Base-by-base conservation (phyloP, 805 yeast genomes). In the Metschnikowia koreensis region DNA sequence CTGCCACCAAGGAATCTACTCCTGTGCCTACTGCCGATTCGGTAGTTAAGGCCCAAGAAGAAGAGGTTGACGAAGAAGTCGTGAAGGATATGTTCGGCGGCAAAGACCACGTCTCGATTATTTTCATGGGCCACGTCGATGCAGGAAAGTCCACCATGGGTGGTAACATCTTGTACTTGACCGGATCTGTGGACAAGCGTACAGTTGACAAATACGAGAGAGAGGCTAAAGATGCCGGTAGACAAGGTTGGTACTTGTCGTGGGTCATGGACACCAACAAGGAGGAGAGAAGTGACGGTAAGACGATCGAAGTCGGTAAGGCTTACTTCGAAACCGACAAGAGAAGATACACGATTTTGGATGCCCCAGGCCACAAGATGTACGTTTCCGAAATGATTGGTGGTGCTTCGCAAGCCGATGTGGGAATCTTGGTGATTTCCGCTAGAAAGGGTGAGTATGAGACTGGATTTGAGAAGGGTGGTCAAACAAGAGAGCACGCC, bases 141-240 rank as follows among this genome's bases (percentile, higher is more conserved):
- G 99, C 99, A 36, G 99, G 99, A 69, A 94, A 94, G 74, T 90
- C 97, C 47, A 94, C 99, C 54, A 93, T 94, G 97, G 99, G 99
- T 70, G 99, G 99, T 75, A 94, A 94, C 74, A 77, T 94, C 61
- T 81, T 94, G 58, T 93, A 79, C 67, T 77, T 94, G 66, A 93
- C 98, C 22, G 98, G 98, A 55, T 89, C 97, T 44, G 99, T 94
- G 55, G 99, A 94, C 73, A 94, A 94, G 80, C 89, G 99, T 77
- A 93, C 97, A 17, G 94, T 94, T 60, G 99, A 94, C 63, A 94
- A 94, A 73, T 93, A 93, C 69, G 98, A 94, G 77, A 84, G 92
- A 71, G 99, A 94, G 75, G 99, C 99, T 54, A 91, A 91, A 72
- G 99, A 94, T 64, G 98, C 98, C 43, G 98, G 99, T 71, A 88